Percentiles rank a stretch among this genome's conserved stretches.
Evolutionary conservation across 164 flowering plant species (phyloP).

Genomic region (Paratinospora sagittata): DNA sequence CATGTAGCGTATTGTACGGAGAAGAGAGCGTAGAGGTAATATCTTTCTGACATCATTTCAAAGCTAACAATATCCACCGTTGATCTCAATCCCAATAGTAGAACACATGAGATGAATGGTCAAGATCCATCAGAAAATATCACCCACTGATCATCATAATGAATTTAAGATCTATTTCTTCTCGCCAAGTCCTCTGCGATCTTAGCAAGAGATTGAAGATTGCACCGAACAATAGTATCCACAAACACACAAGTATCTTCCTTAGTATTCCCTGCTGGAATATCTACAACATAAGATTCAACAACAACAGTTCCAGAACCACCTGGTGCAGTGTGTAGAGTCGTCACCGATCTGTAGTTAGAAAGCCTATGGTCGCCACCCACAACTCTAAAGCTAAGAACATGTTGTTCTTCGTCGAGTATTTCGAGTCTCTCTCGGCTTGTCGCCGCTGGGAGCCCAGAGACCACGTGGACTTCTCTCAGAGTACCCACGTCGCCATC

Average conservation of each 20-base stretch:
- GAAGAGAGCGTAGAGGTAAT: no score
- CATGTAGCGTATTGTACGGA: no score
- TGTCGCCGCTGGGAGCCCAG: slow-evolving; percentile 68
- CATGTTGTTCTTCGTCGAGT: slow-evolving; percentile 74
- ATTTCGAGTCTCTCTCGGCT: slow-evolving; percentile 76
- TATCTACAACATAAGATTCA: slow-evolving; percentile 81
- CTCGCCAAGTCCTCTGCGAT: slow-evolving; percentile 35
- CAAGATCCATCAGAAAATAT: not conserved
- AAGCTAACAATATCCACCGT: no score
- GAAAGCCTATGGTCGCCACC: slow-evolving; percentile 76
- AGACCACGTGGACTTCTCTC: slow-evolving; percentile 60
- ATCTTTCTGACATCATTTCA: no score
- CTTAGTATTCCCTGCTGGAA: slow-evolving; percentile 65
- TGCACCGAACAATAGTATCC: slow-evolving; percentile 72
- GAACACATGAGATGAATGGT: not conserved
- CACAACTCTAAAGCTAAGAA: slow-evolving; percentile 68
- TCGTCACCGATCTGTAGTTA: slow-evolving; percentile 65
- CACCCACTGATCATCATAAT: not conserved
- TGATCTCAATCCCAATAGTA: no score
- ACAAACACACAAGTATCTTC: slow-evolving; percentile 75
- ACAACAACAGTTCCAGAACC: slow-evolving; percentile 58
- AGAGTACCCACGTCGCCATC: slow-evolving; percentile 63
- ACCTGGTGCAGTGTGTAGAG: slow-evolving; percentile 33
- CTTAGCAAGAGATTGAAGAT: slow-evolving; percentile 67
- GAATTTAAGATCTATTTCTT: not conserved